phyloP scores from a whole-genome alignment of 768 basidiomycete genomes.

The Tulasnella sp. region DNA sequence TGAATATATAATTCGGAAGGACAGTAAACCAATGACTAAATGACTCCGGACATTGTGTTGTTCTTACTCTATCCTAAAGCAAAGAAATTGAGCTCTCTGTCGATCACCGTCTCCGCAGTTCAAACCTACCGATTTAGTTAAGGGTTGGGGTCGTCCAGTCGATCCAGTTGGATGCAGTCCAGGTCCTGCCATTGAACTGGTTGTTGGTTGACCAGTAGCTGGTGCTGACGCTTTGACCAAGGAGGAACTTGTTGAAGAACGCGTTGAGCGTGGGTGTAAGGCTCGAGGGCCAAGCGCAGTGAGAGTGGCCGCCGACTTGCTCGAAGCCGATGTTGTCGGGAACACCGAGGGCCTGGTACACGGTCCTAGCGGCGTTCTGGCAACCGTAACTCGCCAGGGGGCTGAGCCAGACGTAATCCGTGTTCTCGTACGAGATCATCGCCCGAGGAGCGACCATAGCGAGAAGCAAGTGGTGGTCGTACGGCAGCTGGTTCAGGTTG shows the following conservation, averaged over 20 bases:
- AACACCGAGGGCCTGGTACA: conserved; percentile 51
- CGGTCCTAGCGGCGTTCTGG: conserved; percentile 48
- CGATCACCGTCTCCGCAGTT: not conserved
- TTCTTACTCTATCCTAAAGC: not conserved
- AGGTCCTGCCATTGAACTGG: conserved; percentile 41
- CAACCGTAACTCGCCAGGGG: conserved; percentile 50
- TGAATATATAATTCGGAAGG: too few relatives aligned
- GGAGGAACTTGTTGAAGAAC: conserved; percentile 55
- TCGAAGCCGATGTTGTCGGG: conserved; percentile 50
- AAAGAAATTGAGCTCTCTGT: not conserved
- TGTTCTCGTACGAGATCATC: conserved; percentile 53
- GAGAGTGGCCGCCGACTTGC: conserved; percentile 51
- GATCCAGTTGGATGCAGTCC: conserved; percentile 44
- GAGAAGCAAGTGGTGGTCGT: conserved; percentile 57
- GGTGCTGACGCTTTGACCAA: conserved; percentile 48
- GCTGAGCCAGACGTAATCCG: conserved; percentile 54
- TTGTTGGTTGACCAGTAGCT: conserved; percentile 38
- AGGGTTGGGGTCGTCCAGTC: conserved; percentile 50
- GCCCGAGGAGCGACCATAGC: conserved; percentile 55
- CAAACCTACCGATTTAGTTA: conserved; percentile 29
- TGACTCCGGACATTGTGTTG: too few relatives aligned
- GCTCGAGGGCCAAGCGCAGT: conserved; percentile 52
- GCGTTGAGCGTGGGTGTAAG: conserved; percentile 48
- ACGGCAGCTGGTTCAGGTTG: conserved; percentile 47
- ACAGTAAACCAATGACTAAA: too few relatives aligned